Evolutionary conservation across 2,329 filamentous ascomycete species (phyloP).

Genomic region (Fusarium sacchari): DNA sequence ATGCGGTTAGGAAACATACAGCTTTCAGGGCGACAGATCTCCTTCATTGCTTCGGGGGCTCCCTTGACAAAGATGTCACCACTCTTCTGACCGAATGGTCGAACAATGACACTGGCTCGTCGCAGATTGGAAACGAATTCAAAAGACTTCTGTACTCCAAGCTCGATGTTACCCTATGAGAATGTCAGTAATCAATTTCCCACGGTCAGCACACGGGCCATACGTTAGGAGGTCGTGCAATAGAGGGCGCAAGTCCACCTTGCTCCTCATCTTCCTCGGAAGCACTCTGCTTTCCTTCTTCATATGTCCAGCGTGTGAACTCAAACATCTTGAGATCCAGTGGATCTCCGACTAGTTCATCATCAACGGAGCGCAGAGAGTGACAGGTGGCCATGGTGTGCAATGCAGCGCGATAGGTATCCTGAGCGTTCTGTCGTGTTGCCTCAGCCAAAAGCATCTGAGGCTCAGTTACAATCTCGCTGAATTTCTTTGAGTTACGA

Average conservation of each 20-base stretch:
- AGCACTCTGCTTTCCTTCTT: constrained; percentile 80
- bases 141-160: constrained; percentile 90
- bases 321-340: constrained; percentile 99
- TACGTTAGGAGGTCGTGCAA: constrained; percentile 80
- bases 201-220: constrained; percentile 52
- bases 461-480: constrained; percentile 77
- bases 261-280: constrained; percentile 78
- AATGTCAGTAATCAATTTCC: not conserved
- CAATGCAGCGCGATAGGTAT: constrained; percentile 69
- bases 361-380: constrained; percentile 86
- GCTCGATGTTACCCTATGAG: constrained; percentile 71
- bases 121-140: constrained; percentile 95
- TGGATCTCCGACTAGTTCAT: constrained; percentile 90
- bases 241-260: constrained; percentile 81
- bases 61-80: constrained; percentile 95
- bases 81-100: constrained; percentile 85
- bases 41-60: constrained; percentile 94
- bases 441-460: constrained; percentile 64
- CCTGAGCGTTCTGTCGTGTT: constrained; percentile 43
- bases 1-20: constrained; percentile 61
- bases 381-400: constrained; percentile 99
- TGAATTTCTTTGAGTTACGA: constrained; percentile 70
- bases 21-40: constrained; percentile 86
- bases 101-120: constrained; percentile 90
- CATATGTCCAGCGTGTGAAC: constrained; percentile 91